Conservation (phyloP, 2,329 filamentous ascomycete species). For the Colletotrichum phormii region DNA sequence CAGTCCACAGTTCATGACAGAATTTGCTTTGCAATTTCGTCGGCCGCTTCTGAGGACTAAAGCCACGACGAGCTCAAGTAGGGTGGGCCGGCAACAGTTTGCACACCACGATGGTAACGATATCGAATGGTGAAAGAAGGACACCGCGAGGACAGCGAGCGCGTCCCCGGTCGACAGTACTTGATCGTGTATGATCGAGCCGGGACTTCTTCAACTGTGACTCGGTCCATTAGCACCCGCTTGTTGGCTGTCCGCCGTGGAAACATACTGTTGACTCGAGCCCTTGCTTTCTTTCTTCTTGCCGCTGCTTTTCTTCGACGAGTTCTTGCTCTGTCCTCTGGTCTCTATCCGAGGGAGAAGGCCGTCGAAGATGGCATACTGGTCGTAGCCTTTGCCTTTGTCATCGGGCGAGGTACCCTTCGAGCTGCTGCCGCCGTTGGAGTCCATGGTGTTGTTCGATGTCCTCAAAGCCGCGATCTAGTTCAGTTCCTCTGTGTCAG, state of each 20-base stretch:
- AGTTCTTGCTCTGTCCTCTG: conserved; percentile 39
- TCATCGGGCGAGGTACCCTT: conserved; percentile 31
- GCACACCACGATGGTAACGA: not conserved
- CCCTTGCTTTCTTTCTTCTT: conserved; percentile 29
- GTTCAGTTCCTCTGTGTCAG: not conserved
- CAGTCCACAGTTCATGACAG: too few relatives aligned
- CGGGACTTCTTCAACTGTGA: conserved; percentile 4
- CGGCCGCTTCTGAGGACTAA: too few relatives aligned
- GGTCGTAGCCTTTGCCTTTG: conserved; percentile 31
- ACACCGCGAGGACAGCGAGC: not conserved
- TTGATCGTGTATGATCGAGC: not conserved
- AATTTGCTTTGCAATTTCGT: too few relatives aligned
- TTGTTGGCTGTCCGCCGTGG: not conserved
- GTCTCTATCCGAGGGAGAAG: conserved; percentile 41
- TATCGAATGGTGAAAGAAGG: not conserved
- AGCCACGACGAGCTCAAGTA: too few relatives aligned
- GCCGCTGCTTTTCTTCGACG: conserved; percentile 30
- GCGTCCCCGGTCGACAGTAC: not conserved
- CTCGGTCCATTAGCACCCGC: not conserved
- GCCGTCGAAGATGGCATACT: conserved; percentile 38
- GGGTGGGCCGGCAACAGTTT: too few relatives aligned
- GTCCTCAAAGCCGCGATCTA: conserved; percentile 26
- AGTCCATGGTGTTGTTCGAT: conserved; percentile 30
- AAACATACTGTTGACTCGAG: conserved; percentile 20
- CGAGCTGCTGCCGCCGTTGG: conserved; percentile 32